Base-by-base conservation (phyloP, 768 basidiomycete genomes). In the Hortiboletus flavorubellus region DNA sequence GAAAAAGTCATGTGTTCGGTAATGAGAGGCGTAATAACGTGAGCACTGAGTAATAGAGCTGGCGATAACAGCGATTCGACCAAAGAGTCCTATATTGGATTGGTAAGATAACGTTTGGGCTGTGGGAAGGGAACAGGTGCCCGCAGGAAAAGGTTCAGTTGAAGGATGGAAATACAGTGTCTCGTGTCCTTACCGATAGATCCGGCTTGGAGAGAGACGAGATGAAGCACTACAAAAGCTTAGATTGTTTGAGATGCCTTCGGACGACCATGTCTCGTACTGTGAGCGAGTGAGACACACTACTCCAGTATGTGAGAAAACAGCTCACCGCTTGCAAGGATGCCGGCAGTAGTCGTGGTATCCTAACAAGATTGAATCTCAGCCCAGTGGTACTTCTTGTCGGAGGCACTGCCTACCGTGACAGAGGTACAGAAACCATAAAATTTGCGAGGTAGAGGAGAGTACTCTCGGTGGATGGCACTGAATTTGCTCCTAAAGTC, bases 191-290 rank as follows among this genome's bases (percentile, higher is more conserved):
- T 56, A 64, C 64, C 56, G 3, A 44, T 55, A 54, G 30, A 51
- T 43, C 35, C 34, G 23, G 41, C 21, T 31, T 11, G 21, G 48
- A 29, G n/a, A 21, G 49, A 42, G 34, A 33, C 14, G 21, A 11
- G 16, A 12, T 34, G 31, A 18, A 6, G 29, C 53, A 38, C 77
- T 73, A 88, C 62, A 88, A 71, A 38, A 90, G 76, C 64, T 82
- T 87, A 8, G 85, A 86, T 61, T 86, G 85, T 59, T 84, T 86
- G 29, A 90, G 76, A 63, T 90, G 86, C 61, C 89, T 84, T 43
- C 89, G 83, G 37, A 89, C 82, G 46, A 91, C 87, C 87, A 89
- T 90, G 64, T 91, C 89, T 38, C 87, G 80, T 47, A 91, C 89
- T 89, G 61, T 45, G 29, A 50, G 42, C 52, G 30, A 16, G 38